Percentiles rank a stretch among this genome's conserved stretches.
These are phyloP conservation scores for Juglanconis sp. DNA, from an alignment of 2,329 filamentous ascomycete species.

Conservation along the genomic window DNA sequence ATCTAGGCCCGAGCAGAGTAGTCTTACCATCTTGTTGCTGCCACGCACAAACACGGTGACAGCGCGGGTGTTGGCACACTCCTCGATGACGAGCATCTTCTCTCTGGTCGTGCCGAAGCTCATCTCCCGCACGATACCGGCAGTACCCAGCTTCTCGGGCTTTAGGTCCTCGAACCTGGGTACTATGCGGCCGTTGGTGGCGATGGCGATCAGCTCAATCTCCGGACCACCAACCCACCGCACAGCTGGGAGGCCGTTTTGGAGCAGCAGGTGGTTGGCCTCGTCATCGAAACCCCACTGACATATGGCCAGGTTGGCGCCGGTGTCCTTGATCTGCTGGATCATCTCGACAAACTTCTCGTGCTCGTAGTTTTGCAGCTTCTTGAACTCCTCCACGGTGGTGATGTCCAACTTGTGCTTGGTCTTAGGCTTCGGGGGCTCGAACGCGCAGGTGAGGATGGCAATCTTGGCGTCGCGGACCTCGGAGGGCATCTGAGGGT, in stretches of 20 bases:
- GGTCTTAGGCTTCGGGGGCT: constrained; percentile 98
- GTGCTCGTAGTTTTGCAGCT: constrained; percentile 90
- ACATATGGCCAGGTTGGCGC: constrained; percentile 95
- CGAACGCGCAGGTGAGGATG: constrained; percentile 95
- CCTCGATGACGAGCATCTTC: constrained; percentile 99
- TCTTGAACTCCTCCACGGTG: constrained; percentile 96
- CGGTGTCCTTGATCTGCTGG: constrained; percentile 93
- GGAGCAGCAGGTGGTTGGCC: constrained; percentile 93
- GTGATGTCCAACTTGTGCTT: constrained; percentile 99
- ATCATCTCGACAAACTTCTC: constrained; percentile 99
- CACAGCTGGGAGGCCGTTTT: constrained; percentile 93
- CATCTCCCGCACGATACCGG: constrained; percentile 91
- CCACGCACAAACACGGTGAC: constrained; percentile 95
- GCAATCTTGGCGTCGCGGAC: constrained; percentile 95
- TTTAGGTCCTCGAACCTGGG: constrained; percentile 94
- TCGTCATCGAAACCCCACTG: constrained; percentile 99
- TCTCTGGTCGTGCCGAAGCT: constrained; percentile 95
- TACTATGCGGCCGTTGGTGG: constrained; percentile 95
- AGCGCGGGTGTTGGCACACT: constrained; percentile 95
- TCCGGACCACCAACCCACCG: constrained; percentile 98
- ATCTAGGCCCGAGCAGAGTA: constrained; percentile 7
- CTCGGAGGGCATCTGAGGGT: constrained; percentile 97
- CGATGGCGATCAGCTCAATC: constrained; percentile 97
- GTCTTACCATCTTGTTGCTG: constrained; percentile 95
- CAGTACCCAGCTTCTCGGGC: constrained; percentile 83